These are phyloP conservation scores for Sparassis latifolia DNA, from an alignment of 1,284 basidiomycete genomes.

Conservation along the genomic window DNA sequence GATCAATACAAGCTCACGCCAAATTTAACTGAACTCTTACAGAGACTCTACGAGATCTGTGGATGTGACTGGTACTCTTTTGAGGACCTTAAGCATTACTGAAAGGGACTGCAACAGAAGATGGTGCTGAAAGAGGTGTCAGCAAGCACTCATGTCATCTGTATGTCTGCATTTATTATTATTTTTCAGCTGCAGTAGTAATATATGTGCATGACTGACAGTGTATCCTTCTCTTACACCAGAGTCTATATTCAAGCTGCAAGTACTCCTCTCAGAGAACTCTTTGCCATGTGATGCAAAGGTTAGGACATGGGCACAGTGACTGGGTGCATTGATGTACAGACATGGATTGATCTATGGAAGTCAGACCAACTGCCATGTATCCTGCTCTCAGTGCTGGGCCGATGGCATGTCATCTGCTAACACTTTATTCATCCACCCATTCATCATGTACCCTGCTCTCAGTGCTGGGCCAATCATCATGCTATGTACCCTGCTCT, in stretches of 20 bases:
- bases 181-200: background rate
- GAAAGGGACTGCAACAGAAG: background rate
- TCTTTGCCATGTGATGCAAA: background rate
- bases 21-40: background rate
- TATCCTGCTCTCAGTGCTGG: too few species aligned
- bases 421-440: too few species aligned
- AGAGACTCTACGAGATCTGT: background rate
- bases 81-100: background rate
- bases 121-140: background rate
- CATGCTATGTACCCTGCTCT: too few species aligned
- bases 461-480: too few species aligned
- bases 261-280: conserved; percentile 1
- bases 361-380: background rate
- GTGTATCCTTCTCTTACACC: conserved; percentile 6
- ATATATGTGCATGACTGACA: too few species aligned
- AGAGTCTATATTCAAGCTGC: background rate
- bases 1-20: background rate
- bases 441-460: too few species aligned
- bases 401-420: too few species aligned
- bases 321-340: conserved; percentile 2
- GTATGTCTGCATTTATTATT: too few species aligned
- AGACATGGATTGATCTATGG: conserved; percentile 1
- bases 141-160: background rate
- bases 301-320: conserved; percentile 3
- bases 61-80: background rate